Percentiles rank a stretch among this genome's conserved stretches.
Conservation (phyloP, 2,329 filamentous ascomycete species). For the Alternaria incomplexa region DNA sequence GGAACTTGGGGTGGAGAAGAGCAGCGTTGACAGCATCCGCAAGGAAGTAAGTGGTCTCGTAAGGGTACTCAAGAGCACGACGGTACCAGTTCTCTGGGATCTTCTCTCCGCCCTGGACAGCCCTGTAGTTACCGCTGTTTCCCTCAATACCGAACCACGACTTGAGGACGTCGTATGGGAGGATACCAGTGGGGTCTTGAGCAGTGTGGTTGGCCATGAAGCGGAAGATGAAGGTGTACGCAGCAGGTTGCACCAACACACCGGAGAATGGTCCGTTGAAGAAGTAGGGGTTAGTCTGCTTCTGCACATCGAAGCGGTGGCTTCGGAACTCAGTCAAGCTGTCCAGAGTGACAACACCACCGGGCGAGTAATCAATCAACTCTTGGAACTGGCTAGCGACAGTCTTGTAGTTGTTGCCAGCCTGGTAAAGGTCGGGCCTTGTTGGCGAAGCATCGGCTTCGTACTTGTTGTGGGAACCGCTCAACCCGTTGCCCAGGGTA, state of each 20-base stretch:
- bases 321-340: conserved; percentile 27
- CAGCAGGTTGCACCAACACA: conserved; percentile 32
- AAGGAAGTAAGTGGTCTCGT: conserved; percentile 27
- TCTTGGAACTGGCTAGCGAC: conserved; percentile 29
- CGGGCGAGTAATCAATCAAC: conserved; percentile 26
- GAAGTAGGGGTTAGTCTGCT: conserved; percentile 24
- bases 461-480: conserved; percentile 33
- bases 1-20: conserved; percentile 29
- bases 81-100: conserved; percentile 33
- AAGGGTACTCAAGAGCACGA: conserved; percentile 28
- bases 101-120: conserved; percentile 22
- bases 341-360: conserved; percentile 27
- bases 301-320: conserved; percentile 27
- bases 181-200: conserved; percentile 18
- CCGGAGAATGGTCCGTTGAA: conserved; percentile 33
- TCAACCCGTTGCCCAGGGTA: conserved; percentile 24
- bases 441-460: conserved; percentile 32
- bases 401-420: conserved; percentile 30
- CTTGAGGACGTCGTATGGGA: conserved; percentile 25
- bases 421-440: conserved; percentile 27
- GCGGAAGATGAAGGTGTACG: conserved; percentile 34
- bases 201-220: conserved; percentile 35
- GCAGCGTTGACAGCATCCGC: conserved; percentile 25
- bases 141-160: conserved; percentile 32
- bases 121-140: conserved; percentile 18